These are phyloP conservation scores for Pouteria glomerata DNA, from an alignment of 148 eudicot genomes.

Conservation along the genomic window DNA sequence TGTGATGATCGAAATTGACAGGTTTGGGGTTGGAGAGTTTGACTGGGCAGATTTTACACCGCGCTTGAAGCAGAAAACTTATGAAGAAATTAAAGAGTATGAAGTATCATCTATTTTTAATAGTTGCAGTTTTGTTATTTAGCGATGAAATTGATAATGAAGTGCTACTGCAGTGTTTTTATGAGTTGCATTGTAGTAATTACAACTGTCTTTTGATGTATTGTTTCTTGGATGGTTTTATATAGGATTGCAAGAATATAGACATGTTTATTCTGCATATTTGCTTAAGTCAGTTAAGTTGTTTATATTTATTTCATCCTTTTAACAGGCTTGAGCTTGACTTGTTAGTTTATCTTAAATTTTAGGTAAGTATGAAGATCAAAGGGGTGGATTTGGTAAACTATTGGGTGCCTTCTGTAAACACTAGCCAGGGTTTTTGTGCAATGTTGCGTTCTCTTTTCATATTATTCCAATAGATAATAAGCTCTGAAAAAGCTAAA, in stretches of 20 bases:
- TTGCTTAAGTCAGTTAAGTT: background rate
- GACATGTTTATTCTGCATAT: background rate
- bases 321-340: background rate
- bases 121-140: constrained; percentile 7
- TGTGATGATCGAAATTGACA: constrained; percentile 18
- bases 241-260: background rate
- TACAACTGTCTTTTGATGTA: background rate
- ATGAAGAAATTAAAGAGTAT: constrained; percentile 75
- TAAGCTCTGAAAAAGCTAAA: background rate
- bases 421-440: background rate
- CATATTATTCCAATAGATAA: background rate
- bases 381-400: background rate
- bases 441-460: background rate
- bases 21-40: constrained; percentile 81
- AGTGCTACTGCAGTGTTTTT: background rate
- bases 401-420: background rate
- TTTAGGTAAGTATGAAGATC: background rate
- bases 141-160: background rate
- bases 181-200: background rate
- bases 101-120: constrained; percentile 17
- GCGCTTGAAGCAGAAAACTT: constrained; percentile 84
- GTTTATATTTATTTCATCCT: background rate
- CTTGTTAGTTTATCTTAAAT: background rate
- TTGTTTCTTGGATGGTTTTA: background rate
- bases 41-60: constrained; percentile 89